Base-by-base conservation (phyloP, 129 eudicot species). In the Gnaphalium uliginosum region DNA sequence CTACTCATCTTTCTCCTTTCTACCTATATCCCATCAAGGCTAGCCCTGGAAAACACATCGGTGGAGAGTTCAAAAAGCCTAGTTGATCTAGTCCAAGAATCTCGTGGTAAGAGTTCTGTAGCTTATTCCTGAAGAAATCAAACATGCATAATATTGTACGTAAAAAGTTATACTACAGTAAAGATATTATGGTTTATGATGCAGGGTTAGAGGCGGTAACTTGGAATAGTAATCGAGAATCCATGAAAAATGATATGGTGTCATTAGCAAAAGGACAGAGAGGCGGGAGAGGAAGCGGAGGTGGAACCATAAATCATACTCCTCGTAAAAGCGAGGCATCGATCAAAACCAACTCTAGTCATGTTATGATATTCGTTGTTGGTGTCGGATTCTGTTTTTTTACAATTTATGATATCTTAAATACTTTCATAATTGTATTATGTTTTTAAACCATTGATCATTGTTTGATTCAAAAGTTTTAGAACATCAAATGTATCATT, bases 251-350 rank as follows among this genome's bases (percentile, higher is more conserved):
- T 24, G 68, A 72, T 65, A 27, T 6, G 2, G 65, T 39, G 62
- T 35, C 60, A 22, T 63, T 65, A 53, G 78, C 74, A 13, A 79
- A 39, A 68, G 83, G 74, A 26, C 56, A 54, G 5, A 54, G 25
- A 10, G 83, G 83, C 0, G 83, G 83, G 19, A 56, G 62, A 33
- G 83, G 78, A 66, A 73, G 74, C 23, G 62, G 78, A 25, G 83
- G 83, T n/a, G 83, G 83, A 65, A 53, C 73, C 32, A 79, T 72
- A 15, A 66, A 79, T 66, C 74, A 67, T 19, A 39, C 30, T 2
- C 83, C 83, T 66, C 69, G 68, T 79, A 73, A 73, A 41, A 79
- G 32, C 19, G 19, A 64, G 26, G 43, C 73, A 66, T 5, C 26
- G 0, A 22, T 8, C 21, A 58, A 73, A 79, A 60, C 29, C 19